Percentiles rank a stretch among this genome's conserved stretches.
phyloP scores from a whole-genome alignment of 192 early-diverging fungal genomes.

The Entophlyctis helioformis region DNA sequence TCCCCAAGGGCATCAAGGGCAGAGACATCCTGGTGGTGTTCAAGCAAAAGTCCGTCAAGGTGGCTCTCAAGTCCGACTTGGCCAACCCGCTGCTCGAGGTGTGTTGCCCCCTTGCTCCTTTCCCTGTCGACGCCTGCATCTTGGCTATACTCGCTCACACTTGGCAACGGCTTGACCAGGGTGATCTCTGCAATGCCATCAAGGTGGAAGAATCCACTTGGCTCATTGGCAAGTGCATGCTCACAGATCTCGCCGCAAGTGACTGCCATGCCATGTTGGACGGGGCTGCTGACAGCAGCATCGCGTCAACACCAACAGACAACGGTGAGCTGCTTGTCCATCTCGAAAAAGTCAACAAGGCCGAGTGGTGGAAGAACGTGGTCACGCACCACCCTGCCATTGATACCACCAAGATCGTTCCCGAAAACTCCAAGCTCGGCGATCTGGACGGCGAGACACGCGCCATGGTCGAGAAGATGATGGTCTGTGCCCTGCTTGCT shows the following conservation, averaged over 20 bases:
- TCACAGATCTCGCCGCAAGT: neutral
- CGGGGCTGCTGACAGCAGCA: neutral
- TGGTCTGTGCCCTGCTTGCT: no score
- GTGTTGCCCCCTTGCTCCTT: neutral
- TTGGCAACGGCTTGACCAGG: constrained; percentile 30
- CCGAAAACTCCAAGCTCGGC: constrained; percentile 76
- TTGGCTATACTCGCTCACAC: no score
- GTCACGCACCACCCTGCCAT: constrained; percentile 63
- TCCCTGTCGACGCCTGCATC: neutral
- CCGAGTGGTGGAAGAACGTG: constrained; percentile 86
- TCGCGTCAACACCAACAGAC: constrained; percentile 15
- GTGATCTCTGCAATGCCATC: constrained; percentile 54
- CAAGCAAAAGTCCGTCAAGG: constrained; percentile 51
- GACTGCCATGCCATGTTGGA: neutral
- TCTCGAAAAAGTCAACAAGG: constrained; percentile 69
- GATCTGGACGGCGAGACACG: constrained; percentile 86
- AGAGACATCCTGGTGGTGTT: constrained; percentile 56
- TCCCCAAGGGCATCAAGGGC: constrained; percentile 60
- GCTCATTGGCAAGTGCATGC: constrained; percentile 43
- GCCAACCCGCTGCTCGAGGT: constrained; percentile 62
- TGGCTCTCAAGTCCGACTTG: constrained; percentile 62
- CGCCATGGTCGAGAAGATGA: constrained; percentile 93
- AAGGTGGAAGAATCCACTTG: constrained; percentile 73
- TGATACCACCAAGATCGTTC: constrained; percentile 77
- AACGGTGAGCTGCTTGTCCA: constrained; percentile 64